Conservation (phyloP, 106 monocot species). For the Iris macrosiphon region DNA sequence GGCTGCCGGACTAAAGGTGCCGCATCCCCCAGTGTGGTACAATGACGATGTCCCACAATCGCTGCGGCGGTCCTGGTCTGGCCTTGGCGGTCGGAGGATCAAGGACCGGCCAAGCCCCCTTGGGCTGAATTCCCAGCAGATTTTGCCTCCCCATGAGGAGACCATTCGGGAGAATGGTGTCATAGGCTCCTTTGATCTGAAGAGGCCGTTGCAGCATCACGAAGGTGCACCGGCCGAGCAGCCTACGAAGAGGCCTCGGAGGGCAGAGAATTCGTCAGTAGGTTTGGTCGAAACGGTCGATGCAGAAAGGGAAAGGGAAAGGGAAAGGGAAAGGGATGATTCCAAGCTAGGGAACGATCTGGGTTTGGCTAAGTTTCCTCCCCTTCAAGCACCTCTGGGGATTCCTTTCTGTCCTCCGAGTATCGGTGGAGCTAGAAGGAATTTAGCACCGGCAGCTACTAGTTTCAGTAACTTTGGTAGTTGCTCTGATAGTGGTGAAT, state of each 20-base stretch:
- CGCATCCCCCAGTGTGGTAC: constrained; percentile 12
- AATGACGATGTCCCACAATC: constrained; percentile 37
- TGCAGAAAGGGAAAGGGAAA: constrained; percentile 4
- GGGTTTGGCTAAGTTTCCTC: constrained; percentile 1
- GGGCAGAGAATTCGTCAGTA: constrained; percentile 19
- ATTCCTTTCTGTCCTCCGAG: constrained; percentile 61
- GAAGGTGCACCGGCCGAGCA: constrained; percentile 16
- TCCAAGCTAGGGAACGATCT: constrained; percentile 3
- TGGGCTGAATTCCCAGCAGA: constrained; percentile 28
- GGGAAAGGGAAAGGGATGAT: constrained; percentile 7
- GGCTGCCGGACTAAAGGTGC: constrained; percentile 3
- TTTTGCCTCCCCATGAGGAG: constrained; percentile 6
- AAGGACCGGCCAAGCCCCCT: constrained; percentile 19
- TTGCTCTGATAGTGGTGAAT: constrained; percentile 24
- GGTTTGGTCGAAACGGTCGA: not conserved
- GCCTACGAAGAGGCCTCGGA: constrained; percentile 7
- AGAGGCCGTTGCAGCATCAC: constrained; percentile 14
- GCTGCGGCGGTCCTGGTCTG: constrained; percentile 19
- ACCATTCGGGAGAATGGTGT: constrained; percentile 18
- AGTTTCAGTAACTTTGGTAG: constrained; percentile 11
- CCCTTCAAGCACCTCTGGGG: constrained; percentile 66
- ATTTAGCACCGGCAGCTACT: constrained; percentile 5
- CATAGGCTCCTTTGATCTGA: constrained; percentile 19
- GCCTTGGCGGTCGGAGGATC: constrained; percentile 13
- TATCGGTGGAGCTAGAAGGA: constrained; percentile 31